Base-by-base conservation (phyloP, 805 yeast species). In the Kodamaea kaohsiungensis region DNA sequence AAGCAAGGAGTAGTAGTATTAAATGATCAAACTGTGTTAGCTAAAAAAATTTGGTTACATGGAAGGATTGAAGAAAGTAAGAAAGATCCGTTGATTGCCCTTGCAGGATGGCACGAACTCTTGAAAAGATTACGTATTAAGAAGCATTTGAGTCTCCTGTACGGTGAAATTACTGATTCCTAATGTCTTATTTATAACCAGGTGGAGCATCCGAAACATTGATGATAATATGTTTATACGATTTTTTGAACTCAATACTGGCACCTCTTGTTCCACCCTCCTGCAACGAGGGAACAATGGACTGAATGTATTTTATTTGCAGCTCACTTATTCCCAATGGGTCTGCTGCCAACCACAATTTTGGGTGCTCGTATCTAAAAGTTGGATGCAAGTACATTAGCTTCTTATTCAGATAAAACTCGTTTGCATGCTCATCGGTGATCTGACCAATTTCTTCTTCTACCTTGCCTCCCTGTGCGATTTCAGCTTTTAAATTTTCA, bases 281-380 rank as follows among this genome's bases (percentile, higher is more conserved):
- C 15, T 53, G 56, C 37, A 68, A 48, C 1, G 56, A 54, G 7
- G 53, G 49, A 6, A 58, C 52, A 39, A 49, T 49, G 3, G 55
- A 48, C 53, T 66, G 63, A 2, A 67, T 53, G 16, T 53, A 56
- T 30, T 53, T 48, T 5, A 66, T 59, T 47, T 64, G 69, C n/a
- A 51, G 25, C 6, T 64, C 62, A 46, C 71, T 61, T 17, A 66
- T 57, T 3, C 77, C 76, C 47, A 51, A 53, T 1, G 66, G 65
- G 63, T 77, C 82, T 43, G 52, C 53, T 0, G 80, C 79, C 16
- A 76, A 52, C 80, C 80, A 76, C 5, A 76, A 17, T 27, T 61
- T 64, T 1, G 79, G 79, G 30, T 61, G 56, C 49, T 70, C 72
- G 51, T 67, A 74, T 47, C 64, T 68, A 58, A 73, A 73, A 16